Evolutionary conservation across 2,329 filamentous ascomycete genomes (phyloP), one percentile per base, ranked within the genome.

Genomic region (Exophiala oligosperma): DNA sequence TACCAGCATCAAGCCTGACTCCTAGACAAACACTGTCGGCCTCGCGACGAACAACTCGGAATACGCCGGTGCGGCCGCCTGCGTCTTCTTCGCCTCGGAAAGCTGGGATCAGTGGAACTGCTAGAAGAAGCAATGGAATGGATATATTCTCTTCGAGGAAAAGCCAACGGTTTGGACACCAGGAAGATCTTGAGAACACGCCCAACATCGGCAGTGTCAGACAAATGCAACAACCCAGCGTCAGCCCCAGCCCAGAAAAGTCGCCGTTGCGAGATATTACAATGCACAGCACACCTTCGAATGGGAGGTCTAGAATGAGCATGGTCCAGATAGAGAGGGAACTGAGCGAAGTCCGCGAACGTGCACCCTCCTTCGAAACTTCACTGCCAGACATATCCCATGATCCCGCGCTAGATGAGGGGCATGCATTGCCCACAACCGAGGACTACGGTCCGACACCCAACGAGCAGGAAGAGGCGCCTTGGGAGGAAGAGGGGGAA

Each of bases 31-130:
- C 71, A 41, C 76, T 77, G 6, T 71, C 70, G 8, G 21, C 5
- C 29, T 65, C 69, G 43, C 64, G 68, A 23, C 72, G 71, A 58
- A 67, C 67, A 21, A 65, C 70, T 51, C 73, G 73, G 44, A 67
- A 63, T 41, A 68, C 71, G 37, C 73, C 71, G 52, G 61, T 76
- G 3, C 76, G 72, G 12, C 72, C 72, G 9, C 73, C 75, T 9
- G 69, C 75, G 52, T 74, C 76, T 8, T 72, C 74, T 54, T 79
- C 78, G 21, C 77, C 78, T 1, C 72, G 74, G 50, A 80, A 79
- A 66, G 72, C 73, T 21, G 71, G 72, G 26, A 65, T 78, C 52
- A 72, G 70, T 50, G 74, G 75, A 5, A 75, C 74, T 43, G 73
- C 77, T 49, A 54, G 55, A 24, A 61, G 58, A 49, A 59, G 59